These are phyloP conservation scores for Rubia tinctorum DNA, from an alignment of 305 asterid species.

Conservation along the genomic window DNA sequence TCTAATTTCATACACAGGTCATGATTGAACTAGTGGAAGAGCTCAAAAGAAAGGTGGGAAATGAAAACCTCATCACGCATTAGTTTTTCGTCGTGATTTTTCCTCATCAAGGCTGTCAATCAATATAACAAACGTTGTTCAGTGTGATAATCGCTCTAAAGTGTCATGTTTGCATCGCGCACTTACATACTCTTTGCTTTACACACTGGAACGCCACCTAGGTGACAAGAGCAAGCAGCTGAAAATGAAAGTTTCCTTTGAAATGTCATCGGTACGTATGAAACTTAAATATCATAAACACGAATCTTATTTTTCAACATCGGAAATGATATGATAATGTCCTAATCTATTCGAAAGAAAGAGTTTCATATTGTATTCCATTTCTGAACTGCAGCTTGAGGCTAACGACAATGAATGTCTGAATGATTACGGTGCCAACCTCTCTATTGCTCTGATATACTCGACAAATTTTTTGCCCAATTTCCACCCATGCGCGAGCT, in stretches of 20 bases:
- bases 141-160: background rate
- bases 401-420: too few species aligned
- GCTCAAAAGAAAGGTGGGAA: conserved; percentile 72
- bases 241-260: conserved; percentile 68
- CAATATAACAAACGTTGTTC: background rate
- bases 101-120: background rate
- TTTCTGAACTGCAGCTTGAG: conserved; percentile 45
- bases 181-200: background rate
- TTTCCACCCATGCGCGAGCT: too few species aligned
- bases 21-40: conserved; percentile 88
- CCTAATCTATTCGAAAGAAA: background rate
- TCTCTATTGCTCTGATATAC: too few species aligned
- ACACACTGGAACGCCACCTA: conserved; percentile 69
- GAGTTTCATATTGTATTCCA: conserved; percentile 1
- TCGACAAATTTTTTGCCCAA: too few species aligned
- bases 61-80: too few species aligned
- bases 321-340: background rate
- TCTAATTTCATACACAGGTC: conserved; percentile 44
- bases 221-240: conserved; percentile 91
- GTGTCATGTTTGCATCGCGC: background rate
- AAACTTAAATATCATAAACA: background rate
- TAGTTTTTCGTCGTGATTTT: background rate
- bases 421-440: too few species aligned
- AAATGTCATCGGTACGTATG: conserved; percentile 53
- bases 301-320: background rate